Evolutionary conservation across 306 rosid genomes (phyloP).

Genomic region (Amphicarpaea edgeworthii): DNA sequence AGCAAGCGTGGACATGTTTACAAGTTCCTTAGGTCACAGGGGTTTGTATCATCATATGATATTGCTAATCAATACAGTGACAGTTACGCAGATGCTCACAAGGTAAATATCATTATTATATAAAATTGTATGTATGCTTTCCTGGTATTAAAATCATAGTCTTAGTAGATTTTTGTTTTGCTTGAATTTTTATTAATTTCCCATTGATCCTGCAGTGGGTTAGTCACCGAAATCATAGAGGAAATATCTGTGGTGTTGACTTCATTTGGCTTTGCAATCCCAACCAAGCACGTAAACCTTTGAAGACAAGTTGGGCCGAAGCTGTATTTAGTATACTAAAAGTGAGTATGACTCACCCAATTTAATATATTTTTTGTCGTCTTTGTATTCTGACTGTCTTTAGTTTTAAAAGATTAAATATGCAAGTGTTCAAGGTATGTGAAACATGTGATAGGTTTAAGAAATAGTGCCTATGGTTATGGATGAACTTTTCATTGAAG

Average conservation of each 20-base stretch:
- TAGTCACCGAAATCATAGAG: conserved; percentile 96
- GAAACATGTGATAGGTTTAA: neutral
- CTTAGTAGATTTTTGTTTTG: conserved; percentile 28
- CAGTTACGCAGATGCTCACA: conserved; percentile 86
- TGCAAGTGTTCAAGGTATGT: neutral
- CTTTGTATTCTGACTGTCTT: conserved; percentile 21
- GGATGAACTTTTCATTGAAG: neutral
- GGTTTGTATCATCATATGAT: conserved; percentile 91
- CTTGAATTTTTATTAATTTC: conserved; percentile 12
- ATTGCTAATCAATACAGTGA: conserved; percentile 81
- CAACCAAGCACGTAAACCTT: conserved; percentile 72
- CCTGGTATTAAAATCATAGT: neutral
- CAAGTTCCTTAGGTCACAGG: conserved; percentile 92
- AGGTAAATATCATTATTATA: conserved; percentile 57
- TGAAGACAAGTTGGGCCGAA: conserved; percentile 93
- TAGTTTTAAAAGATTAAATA: conserved; percentile 8
- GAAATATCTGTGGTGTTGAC: conserved; percentile 94
- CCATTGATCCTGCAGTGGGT: conserved; percentile 72
- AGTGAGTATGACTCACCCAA: conserved; percentile 49
- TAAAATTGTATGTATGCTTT: conserved; percentile 16
- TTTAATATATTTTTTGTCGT: conserved; percentile 23
- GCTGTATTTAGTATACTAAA: conserved; percentile 86
- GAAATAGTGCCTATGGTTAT: neutral
- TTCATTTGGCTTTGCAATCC: conserved; percentile 98
- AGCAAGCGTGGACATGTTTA: conserved; percentile 97